Base-by-base conservation (phyloP, 192 early-diverging fungal species). In the Mycoemilia scoparia region DNA sequence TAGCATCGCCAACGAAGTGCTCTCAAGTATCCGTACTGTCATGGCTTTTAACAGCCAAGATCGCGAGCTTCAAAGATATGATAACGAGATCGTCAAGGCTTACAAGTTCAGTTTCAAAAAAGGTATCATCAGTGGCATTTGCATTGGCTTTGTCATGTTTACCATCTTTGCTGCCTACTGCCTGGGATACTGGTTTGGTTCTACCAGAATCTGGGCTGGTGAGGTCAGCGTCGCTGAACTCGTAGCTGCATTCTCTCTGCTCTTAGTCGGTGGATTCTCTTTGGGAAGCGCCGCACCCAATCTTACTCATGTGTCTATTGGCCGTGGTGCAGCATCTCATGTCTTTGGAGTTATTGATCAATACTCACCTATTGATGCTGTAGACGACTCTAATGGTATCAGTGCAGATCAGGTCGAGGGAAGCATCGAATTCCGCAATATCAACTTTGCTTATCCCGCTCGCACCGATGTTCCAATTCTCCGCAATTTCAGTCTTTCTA, bases 331-430 rank as follows among this genome's bases (percentile, higher is more conserved):
- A 1, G 91, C 82, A 1, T 64, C 61, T 42, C 79, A 71, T 20
- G 73, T 96, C 27, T 92, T 75, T 47, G 40, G 54, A 28, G 74
- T 77, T 13, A 79, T 96, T 30, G 88, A 88, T 51, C 78, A 85
- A 44, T 40, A 73, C 23, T 79, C 82, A 27, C 42, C 59, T 0
- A 91, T 96, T 32, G 76, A 92, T 45, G 36, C 79, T 0, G 45
- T 63, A 5, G 45, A 62, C 30, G 40, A 36, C 5, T 39, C 54
- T 21, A 15, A 5, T n/a, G 65, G 67, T 2, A 22, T 32, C 13
- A 49, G 50, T 17, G 56, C 70, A 0, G 53, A 62, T 0, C 51
- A 46, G 3, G 34, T 81, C 16, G 19, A 48, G 14, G 84, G 84
- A 20, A 51, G 67, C 5, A 82, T 88, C 32, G 77, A 76, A 49